Conservation (phyloP, 805 yeast species). For the Ogataea trehalophila region DNA sequence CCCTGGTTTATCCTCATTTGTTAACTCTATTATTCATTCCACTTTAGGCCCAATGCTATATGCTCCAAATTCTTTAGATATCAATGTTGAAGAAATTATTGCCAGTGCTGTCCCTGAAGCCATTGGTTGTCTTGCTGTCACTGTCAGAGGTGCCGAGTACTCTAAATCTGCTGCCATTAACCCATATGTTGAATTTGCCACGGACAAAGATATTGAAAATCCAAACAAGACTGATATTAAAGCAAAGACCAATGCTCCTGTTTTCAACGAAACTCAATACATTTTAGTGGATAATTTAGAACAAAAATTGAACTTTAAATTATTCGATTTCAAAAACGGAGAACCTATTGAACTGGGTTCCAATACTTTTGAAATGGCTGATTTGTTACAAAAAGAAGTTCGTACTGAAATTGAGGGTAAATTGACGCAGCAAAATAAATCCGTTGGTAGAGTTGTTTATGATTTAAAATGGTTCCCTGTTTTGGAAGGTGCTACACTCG, state of each 20-base stretch:
- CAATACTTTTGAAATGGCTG: conserved; percentile 51
- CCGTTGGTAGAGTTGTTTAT: conserved; percentile 55
- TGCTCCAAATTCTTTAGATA: conserved; percentile 75
- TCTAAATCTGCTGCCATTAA: conserved; percentile 43
- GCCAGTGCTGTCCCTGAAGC: conserved; percentile 62
- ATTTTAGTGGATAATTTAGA: conserved; percentile 53
- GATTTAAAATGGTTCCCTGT: conserved; percentile 51
- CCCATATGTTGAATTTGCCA: conserved; percentile 37
- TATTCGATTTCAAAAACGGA: conserved; percentile 53
- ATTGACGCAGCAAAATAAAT: conserved; percentile 45
- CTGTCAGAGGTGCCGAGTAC: conserved; percentile 48
- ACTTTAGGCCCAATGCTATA: conserved; percentile 73
- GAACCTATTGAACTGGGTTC: conserved; percentile 49
- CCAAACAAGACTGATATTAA: conserved; percentile 48
- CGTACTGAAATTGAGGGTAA: conserved; percentile 40
- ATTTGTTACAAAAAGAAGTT: conserved; percentile 50
- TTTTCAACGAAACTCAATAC: conserved; percentile 63
- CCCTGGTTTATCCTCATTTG: conserved; percentile 74
- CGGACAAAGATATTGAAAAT: conserved; percentile 30
- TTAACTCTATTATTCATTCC: conserved; percentile 63
- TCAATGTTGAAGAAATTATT: conserved; percentile 69
- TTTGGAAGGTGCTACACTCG: conserved; percentile 38
- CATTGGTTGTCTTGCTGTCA: conserved; percentile 63
- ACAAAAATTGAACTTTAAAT: conserved; percentile 50
- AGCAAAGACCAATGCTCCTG: conserved; percentile 50